phyloP scores from a whole-genome alignment of 805 yeast genomes.

The Pichia rugopelliculosa region DNA sequence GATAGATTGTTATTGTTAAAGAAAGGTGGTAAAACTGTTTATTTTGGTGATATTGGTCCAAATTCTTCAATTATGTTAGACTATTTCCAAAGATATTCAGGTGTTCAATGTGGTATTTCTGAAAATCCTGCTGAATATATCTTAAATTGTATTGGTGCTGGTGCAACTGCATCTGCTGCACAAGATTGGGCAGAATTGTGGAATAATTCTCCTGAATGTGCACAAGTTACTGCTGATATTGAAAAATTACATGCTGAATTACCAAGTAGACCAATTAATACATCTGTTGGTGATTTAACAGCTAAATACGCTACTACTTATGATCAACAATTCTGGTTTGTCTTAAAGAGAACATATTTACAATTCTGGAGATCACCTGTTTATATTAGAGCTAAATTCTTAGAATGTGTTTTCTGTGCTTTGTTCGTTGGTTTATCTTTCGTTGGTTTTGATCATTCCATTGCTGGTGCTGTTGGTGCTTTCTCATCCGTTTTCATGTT shows the following conservation, averaged over 20 bases:
- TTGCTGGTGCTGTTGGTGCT: slow-evolving; percentile 51
- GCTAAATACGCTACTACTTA: slow-evolving; percentile 42
- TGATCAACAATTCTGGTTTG: slow-evolving; percentile 30
- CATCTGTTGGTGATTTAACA: slow-evolving; percentile 22
- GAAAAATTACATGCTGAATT: slow-evolving; percentile 24
- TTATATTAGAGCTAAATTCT: slow-evolving; percentile 43
- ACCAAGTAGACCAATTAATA: slow-evolving; percentile 21
- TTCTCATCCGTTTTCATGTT: slow-evolving; percentile 46
- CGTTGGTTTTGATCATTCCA: slow-evolving; percentile 45
- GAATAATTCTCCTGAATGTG: slow-evolving; percentile 34
- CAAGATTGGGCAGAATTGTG: slow-evolving; percentile 64
- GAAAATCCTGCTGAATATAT: slow-evolving; percentile 77
- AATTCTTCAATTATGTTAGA: slow-evolving; percentile 36
- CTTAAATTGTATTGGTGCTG: slow-evolving; percentile 71
- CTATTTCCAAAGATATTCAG: slow-evolving; percentile 48
- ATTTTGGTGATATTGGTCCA: slow-evolving; percentile 46
- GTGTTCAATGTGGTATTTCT: slow-evolving; percentile 52
- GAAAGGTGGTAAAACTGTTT: slow-evolving; percentile 47
- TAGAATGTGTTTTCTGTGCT: slow-evolving; percentile 36
- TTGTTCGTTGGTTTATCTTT: slow-evolving; percentile 51
- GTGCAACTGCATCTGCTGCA: slow-evolving; percentile 58
- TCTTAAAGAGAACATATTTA: slow-evolving; percentile 31
- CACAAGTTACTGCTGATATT: slow-evolving; percentile 26
- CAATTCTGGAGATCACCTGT: slow-evolving; percentile 46
- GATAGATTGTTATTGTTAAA: slow-evolving; percentile 39